Evolutionary conservation across 2,329 filamentous ascomycete species (phyloP).

Genomic region (Trichoderma sp.): DNA sequence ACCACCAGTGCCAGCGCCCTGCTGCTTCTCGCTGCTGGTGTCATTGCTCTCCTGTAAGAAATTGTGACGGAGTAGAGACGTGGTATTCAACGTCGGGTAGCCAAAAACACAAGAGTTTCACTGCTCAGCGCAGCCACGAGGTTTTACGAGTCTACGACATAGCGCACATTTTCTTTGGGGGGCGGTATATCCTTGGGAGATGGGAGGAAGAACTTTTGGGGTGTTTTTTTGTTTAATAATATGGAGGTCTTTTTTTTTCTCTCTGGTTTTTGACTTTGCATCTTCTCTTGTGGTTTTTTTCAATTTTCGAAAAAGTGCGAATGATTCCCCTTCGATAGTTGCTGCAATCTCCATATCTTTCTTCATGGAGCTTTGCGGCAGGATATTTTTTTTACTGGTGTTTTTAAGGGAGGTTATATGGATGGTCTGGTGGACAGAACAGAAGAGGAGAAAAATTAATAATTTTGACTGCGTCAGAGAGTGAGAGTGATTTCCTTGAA

Average conservation of each 20-base stretch:
- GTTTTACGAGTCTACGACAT: constrained; percentile 41
- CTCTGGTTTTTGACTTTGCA: constrained; percentile 15
- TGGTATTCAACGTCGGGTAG: constrained; percentile 29
- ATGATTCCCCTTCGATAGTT: constrained; percentile 34
- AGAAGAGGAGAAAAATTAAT: constrained; percentile 2
- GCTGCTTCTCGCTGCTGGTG: constrained; percentile 43
- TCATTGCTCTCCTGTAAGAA: constrained; percentile 44
- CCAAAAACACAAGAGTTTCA: constrained; percentile 27
- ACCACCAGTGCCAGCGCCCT: constrained; percentile 43
- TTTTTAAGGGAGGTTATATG: constrained; percentile 12
- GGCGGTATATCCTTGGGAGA: constrained; percentile 26
- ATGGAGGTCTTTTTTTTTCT: constrained; percentile 11
- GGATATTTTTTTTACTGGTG: constrained; percentile 31
- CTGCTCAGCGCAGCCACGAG: constrained; percentile 40
- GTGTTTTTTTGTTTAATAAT: constrained; percentile 2
- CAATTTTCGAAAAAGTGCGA: constrained; percentile 27
- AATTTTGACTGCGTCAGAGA: neutral
- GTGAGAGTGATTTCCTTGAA: constrained; percentile 9
- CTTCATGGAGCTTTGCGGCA: constrained; percentile 36
- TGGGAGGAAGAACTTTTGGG: constrained; percentile 1
- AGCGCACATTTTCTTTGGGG: constrained; percentile 26
- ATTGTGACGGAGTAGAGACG: constrained; percentile 36
- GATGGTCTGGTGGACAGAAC: constrained; percentile 6
- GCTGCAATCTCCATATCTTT: constrained; percentile 32
- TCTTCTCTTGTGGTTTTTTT: constrained; percentile 23